Conservation (phyloP, 495 filamentous ascomycete genomes). For the Beverwykella pulmonaria region DNA sequence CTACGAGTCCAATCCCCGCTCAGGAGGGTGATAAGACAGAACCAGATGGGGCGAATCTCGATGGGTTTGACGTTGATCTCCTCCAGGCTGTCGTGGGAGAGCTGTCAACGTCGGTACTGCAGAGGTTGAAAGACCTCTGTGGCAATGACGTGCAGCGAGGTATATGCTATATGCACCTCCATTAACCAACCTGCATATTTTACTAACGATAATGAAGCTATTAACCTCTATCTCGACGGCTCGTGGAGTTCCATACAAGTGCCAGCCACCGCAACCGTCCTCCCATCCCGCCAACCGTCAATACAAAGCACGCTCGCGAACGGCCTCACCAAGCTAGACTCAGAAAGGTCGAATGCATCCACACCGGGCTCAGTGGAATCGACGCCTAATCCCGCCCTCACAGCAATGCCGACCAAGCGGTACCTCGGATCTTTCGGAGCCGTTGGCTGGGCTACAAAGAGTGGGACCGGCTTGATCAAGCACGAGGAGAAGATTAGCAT, state of each 20-base stretch:
- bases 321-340: conserved; percentile 9
- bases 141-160: conserved; percentile 52
- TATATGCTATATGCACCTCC: conserved; percentile 11
- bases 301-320: conserved; percentile 15
- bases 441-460: conserved; percentile 88
- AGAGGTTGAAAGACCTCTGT: conserved; percentile 44
- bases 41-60: not conserved
- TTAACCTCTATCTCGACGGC: conserved; percentile 86
- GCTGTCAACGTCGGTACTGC: conserved; percentile 48
- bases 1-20: conserved; percentile 6
- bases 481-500: conserved; percentile 81
- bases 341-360: conserved; percentile 17
- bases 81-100: conserved; percentile 74
- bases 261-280: conserved; percentile 3
- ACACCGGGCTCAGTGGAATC: conserved; percentile 17
- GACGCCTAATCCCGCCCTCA: conserved; percentile 14
- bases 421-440: conserved; percentile 94
- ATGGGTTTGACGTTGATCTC: conserved; percentile 65
- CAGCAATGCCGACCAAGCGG: conserved; percentile 60
- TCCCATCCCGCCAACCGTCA: conserved; percentile 4
- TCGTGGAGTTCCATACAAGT: conserved; percentile 69
- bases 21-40: conserved; percentile 9
- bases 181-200: not conserved
- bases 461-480: conserved; percentile 69
- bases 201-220: conserved; percentile 40